Conservation (phyloP, 352 stramenopile species). For the Globisporangium polare region DNA sequence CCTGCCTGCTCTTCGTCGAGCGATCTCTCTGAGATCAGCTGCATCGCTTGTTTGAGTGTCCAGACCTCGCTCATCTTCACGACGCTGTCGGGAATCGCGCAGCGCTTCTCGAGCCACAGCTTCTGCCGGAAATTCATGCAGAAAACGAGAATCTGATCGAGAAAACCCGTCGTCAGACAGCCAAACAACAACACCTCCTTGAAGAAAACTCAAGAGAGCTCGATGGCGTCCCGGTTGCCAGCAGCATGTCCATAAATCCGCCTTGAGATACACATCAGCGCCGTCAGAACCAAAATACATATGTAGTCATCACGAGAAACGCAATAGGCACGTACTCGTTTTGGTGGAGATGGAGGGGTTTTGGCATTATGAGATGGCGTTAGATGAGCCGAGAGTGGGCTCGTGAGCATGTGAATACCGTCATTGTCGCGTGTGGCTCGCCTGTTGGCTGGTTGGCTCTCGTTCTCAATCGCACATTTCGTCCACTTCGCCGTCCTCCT, state of each 20-base stretch:
- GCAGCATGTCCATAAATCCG: too few relatives aligned
- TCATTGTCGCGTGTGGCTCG: not conserved
- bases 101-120: conserved; percentile 8
- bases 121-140: conserved; percentile 15
- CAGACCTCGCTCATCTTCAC: conserved; percentile 13
- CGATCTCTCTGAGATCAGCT: too few relatives aligned
- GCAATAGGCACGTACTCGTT: conserved; percentile 5
- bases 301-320: conserved; percentile 7
- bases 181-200: not conserved
- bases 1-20: too few relatives aligned
- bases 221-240: not conserved
- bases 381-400: not conserved
- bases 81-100: conserved; percentile 14
- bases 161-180: not conserved
- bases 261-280: too few relatives aligned
- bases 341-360: conserved; percentile 1
- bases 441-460: not conserved
- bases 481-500: conserved; percentile 34
- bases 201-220: not conserved
- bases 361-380: not conserved
- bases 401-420: not conserved
- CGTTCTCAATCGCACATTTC: conserved; percentile 21
- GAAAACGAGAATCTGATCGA: conserved; percentile 5
- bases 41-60: conserved; percentile 2
- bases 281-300: too few relatives aligned